These are phyloP conservation scores for Ascochyta pisi DNA, from an alignment of 2,329 filamentous ascomycete genomes.

Conservation along the genomic window DNA sequence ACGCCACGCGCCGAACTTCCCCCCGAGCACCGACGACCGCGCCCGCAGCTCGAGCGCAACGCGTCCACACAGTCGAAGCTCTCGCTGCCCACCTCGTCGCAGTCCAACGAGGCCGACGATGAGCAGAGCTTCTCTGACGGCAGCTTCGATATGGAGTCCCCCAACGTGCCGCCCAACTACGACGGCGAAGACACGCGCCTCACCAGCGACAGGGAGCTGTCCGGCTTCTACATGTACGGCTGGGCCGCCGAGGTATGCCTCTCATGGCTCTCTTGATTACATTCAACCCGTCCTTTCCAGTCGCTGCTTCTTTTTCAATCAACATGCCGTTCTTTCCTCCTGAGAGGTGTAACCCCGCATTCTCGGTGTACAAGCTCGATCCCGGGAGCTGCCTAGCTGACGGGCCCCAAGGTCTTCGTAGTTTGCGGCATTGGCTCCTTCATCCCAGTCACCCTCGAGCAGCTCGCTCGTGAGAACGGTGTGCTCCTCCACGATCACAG, in stretches of 20 bases:
- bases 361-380: background rate
- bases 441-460: slow-evolving; percentile 93
- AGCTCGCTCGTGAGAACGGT: slow-evolving; percentile 89
- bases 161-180: slow-evolving; percentile 62
- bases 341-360: background rate
- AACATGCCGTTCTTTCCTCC: background rate
- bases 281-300: background rate
- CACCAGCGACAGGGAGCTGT: slow-evolving; percentile 85
- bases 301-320: background rate
- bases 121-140: slow-evolving; percentile 48
- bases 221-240: slow-evolving; percentile 94
- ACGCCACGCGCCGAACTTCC: slow-evolving; percentile 31
- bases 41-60: slow-evolving; percentile 39
- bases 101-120: slow-evolving; percentile 54
- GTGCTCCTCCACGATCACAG: slow-evolving; percentile 79
- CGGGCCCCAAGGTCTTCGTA: slow-evolving; percentile 71
- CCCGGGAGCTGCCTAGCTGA: slow-evolving; percentile 12
- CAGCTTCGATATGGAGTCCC: slow-evolving; percentile 45
- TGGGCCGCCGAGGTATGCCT: slow-evolving; percentile 79
- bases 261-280: background rate
- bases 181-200: slow-evolving; percentile 85
- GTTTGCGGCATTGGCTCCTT: slow-evolving; percentile 88
- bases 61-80: slow-evolving; percentile 44
- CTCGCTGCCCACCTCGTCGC: slow-evolving; percentile 44
- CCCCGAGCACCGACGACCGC: slow-evolving; percentile 30